Evolutionary conservation across 2,329 filamentous ascomycete genomes (phyloP), one percentile per base, ranked within the genome.

Genomic region (Penicillium freii): DNA sequence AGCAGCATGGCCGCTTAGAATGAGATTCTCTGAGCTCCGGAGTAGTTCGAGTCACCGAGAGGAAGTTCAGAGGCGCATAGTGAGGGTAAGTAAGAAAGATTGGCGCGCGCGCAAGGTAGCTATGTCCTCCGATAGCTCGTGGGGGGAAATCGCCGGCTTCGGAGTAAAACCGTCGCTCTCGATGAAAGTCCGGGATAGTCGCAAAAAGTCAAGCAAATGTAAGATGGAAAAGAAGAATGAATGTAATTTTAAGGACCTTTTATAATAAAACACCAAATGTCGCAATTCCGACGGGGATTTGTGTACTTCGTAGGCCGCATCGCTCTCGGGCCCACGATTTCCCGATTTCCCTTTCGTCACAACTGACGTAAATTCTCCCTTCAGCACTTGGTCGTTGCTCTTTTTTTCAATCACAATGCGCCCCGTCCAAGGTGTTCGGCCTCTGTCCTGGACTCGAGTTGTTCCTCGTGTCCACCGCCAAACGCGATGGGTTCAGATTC

Each of bases 401-500:
- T 45, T 52, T 34, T 29, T 51, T 52, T 21, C 43, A 47, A 29
- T 58, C 63, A 71, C 66, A 62, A 76, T 76, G 73, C 67, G 68
- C 67, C 69, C 70, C 62, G 63, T 76, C 60, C 67, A 70, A 66
- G 70, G 73, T 62, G 66, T 70, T 53, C 66, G 67, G 66, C 62
- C 69, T 64, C 58, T 73, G 53, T 69, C 69, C 58, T 71, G 69
- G 66, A 70, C 70, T 47, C 63, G 66, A 64, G 68, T 69, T 57
- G 59, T 70, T 54, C 66, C 66, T 67, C 63, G 57, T 53, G 59
- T 62, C 46, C 68, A 67, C 55, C 64, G 65, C 52, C 67, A 69
- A 57, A 62, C 73, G 56, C 73, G 74, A 72, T 72, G 67, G 61
- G 67, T 79, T 51, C 76, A 78, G 58, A 75, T 80, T 66, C 77